Evolutionary conservation across 73 alveolate genomes (phyloP).

Genomic region (Paramecium octaurelia): DNA sequence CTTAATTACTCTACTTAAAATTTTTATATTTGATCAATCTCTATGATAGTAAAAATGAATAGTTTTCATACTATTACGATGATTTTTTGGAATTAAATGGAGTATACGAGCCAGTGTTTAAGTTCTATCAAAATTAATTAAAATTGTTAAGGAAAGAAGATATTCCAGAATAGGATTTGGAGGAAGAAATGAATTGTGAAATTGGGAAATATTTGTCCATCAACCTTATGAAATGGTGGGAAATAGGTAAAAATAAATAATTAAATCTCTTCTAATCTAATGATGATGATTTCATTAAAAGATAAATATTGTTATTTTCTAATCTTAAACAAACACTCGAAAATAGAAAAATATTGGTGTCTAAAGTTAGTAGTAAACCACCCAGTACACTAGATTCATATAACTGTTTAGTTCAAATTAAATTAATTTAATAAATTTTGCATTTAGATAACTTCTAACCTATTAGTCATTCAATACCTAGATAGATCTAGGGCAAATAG

Average conservation of each 20-base stretch:
- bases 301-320: not conserved
- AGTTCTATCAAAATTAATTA: not conserved
- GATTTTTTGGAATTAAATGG: not conserved
- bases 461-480: not conserved
- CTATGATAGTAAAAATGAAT: not conserved
- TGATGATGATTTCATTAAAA: not conserved
- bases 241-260: not conserved
- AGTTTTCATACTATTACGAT: not conserved
- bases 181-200: not conserved
- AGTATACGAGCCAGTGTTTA: not conserved
- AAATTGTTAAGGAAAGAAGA: not conserved
- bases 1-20: not conserved
- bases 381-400: not conserved
- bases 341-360: not conserved
- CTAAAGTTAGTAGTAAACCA: not conserved
- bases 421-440: not conserved
- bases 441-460: slow-evolving; percentile 14
- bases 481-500: not conserved
- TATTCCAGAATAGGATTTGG: not conserved
- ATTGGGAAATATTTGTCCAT: not conserved
- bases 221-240: not conserved
- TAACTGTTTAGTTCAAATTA: not conserved
- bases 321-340: not conserved
- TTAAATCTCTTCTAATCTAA: not conserved
- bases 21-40: not conserved